Evolutionary conservation across 192 early-diverging fungal species (phyloP).

Genomic region (Coemansia sp.): DNA sequence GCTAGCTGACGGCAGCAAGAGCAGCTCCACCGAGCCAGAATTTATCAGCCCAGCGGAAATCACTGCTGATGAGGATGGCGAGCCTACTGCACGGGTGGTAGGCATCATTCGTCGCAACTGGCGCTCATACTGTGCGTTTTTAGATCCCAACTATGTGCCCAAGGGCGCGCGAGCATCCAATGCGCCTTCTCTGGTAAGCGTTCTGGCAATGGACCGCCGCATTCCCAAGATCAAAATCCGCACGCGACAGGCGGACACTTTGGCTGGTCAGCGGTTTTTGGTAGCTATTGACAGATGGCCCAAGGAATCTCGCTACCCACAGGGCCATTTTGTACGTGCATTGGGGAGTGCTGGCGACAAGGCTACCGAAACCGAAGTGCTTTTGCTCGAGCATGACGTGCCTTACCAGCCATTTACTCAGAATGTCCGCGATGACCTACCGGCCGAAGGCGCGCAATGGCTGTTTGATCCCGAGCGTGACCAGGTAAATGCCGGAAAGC

Average conservation of each 20-base stretch:
- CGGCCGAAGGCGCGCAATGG: constrained; percentile 86
- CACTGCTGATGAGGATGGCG: constrained; percentile 31
- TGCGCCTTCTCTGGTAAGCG: constrained; percentile 58
- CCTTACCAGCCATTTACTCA: constrained; percentile 91
- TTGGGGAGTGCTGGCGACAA: constrained; percentile 94
- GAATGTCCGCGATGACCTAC: constrained; percentile 79
- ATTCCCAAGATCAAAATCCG: constrained; percentile 92
- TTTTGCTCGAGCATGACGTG: constrained; percentile 94
- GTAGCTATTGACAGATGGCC: constrained; percentile 92
- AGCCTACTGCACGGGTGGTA: constrained; percentile 85
- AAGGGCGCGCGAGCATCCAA: constrained; percentile 57
- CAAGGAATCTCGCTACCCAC: constrained; percentile 72
- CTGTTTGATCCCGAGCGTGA: constrained; percentile 72
- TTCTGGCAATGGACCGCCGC: constrained; percentile 88
- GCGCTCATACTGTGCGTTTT: constrained; percentile 90
- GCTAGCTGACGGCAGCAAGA: neutral
- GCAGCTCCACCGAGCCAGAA: constrained; percentile 3
- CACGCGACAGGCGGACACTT: constrained; percentile 78
- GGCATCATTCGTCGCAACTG: constrained; percentile 94
- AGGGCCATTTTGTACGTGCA: constrained; percentile 88
- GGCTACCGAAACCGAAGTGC: constrained; percentile 93
- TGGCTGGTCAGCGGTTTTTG: constrained; percentile 86
- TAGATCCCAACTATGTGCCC: constrained; percentile 68
- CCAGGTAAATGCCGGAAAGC: constrained; percentile 47
- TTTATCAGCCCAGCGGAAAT: constrained; percentile 23